These are phyloP conservation scores for Cercospora janseana DNA, from an alignment of 2,329 filamentous ascomycete genomes.

Conservation along the genomic window DNA sequence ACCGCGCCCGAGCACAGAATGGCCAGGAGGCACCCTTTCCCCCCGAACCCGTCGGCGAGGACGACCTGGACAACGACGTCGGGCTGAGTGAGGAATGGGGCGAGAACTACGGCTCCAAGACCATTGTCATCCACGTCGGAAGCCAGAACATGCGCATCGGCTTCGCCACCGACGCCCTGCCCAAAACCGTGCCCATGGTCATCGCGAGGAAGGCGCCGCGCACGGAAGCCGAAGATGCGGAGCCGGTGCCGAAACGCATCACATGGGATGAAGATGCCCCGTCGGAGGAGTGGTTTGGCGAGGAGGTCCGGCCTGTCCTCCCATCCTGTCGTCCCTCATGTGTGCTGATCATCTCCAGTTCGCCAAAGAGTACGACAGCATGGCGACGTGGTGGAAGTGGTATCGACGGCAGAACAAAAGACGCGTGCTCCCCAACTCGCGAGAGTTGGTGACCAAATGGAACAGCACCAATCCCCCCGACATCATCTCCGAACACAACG, in stretches of 20 bases:
- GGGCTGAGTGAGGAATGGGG: constrained; percentile 57
- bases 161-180: constrained; percentile 90
- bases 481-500: constrained; percentile 89
- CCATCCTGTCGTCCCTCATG: background rate
- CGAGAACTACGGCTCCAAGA: constrained; percentile 76
- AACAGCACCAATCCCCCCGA: constrained; percentile 83
- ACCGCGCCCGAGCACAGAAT: constrained; percentile 76
- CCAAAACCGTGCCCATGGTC: constrained; percentile 90
- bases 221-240: constrained; percentile 80
- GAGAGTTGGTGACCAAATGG: constrained; percentile 91
- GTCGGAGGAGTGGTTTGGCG: constrained; percentile 79
- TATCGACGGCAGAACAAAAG: constrained; percentile 93
- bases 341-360: constrained; percentile 45
- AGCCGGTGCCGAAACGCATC: constrained; percentile 69
- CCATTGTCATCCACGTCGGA: constrained; percentile 91
- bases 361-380: constrained; percentile 67
- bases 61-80: constrained; percentile 45
- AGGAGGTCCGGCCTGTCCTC: constrained; percentile 62
- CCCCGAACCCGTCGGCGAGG: constrained; percentile 40
- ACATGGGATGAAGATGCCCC: constrained; percentile 62
- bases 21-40: constrained; percentile 48
- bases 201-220: constrained; percentile 75
- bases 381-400: constrained; percentile 81
- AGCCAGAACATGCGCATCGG: constrained; percentile 95
- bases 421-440: constrained; percentile 93